Conservation (phyloP, 805 yeast genomes). For the Diddensiella santjacobensis region DNA sequence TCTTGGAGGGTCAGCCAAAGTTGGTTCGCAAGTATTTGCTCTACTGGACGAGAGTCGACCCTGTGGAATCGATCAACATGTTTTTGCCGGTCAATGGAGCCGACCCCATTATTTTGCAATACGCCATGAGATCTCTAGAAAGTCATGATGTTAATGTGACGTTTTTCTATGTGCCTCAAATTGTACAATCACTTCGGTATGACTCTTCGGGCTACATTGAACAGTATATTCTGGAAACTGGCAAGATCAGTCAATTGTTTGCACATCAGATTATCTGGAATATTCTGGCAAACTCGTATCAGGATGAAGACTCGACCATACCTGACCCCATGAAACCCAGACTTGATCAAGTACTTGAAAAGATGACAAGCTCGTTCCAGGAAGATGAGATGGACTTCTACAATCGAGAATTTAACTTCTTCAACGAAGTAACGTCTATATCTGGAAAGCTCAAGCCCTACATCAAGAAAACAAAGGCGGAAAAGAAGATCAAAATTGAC, state of each 20-base stretch:
- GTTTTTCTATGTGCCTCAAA: conserved; percentile 96
- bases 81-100: conserved; percentile 70
- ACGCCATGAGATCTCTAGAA: conserved; percentile 85
- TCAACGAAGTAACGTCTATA: conserved; percentile 85
- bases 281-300: conserved; percentile 87
- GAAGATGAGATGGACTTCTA: conserved; percentile 63
- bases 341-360: conserved; percentile 65
- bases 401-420: conserved; percentile 80
- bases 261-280: conserved; percentile 99
- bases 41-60: conserved; percentile 74
- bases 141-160: conserved; percentile 81
- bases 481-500: conserved; percentile 92
- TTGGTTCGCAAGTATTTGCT: conserved; percentile 33
- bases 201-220: conserved; percentile 84
- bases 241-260: conserved; percentile 82
- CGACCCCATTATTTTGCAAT: conserved; percentile 72
- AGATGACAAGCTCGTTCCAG: conserved; percentile 61
- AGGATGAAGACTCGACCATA: conserved; percentile 77
- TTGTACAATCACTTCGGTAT: conserved; percentile 85
- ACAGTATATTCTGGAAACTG: conserved; percentile 85
- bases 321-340: conserved; percentile 83
- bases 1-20: conserved; percentile 30
- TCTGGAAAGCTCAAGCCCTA: conserved; percentile 94
- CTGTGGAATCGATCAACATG: conserved; percentile 78
- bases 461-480: conserved; percentile 91